Percentiles rank a stretch among this genome's conserved stretches.
Evolutionary conservation across 495 filamentous ascomycete genomes (phyloP).

Genomic region (Penicillium daleae): DNA sequence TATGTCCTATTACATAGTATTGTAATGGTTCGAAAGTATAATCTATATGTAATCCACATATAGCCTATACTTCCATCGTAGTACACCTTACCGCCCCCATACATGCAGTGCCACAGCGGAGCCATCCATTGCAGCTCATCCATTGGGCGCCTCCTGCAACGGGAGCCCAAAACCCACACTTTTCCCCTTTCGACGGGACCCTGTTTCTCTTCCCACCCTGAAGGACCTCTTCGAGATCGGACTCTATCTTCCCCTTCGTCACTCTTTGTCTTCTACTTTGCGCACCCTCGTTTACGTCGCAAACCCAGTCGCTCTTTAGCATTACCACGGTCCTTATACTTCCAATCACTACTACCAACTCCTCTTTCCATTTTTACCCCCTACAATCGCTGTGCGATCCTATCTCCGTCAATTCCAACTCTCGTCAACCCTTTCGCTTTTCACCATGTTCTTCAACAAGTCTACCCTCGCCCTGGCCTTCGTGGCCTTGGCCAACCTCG

Average conservation of each 20-base stretch:
- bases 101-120: neutral
- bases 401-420: constrained; percentile 19
- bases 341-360: constrained; percentile 6
- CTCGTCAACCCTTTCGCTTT: constrained; percentile 15
- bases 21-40: neutral
- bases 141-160: constrained; percentile 17
- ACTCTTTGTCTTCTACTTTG: constrained; percentile 30
- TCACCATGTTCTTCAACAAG: constrained; percentile 45
- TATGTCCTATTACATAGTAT: neutral
- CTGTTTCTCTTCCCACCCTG: constrained; percentile 20
- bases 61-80: neutral
- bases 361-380: neutral
- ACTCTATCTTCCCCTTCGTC: constrained; percentile 31
- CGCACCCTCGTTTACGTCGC: constrained; percentile 23
- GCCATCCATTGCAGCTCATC: constrained; percentile 13
- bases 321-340: constrained; percentile 23
- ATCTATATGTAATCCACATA: neutral
- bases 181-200: constrained; percentile 10
- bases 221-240: constrained; percentile 15
- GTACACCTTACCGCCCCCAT: neutral
- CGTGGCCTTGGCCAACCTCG: constrained; percentile 42
- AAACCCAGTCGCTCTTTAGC: constrained; percentile 31
- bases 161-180: constrained; percentile 16
- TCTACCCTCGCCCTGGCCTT: constrained; percentile 38
- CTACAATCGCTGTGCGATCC: constrained; percentile 35